These are phyloP conservation scores for Aspergillus piperis DNA, from an alignment of 2,329 filamentous ascomycete genomes.

Conservation along the genomic window DNA sequence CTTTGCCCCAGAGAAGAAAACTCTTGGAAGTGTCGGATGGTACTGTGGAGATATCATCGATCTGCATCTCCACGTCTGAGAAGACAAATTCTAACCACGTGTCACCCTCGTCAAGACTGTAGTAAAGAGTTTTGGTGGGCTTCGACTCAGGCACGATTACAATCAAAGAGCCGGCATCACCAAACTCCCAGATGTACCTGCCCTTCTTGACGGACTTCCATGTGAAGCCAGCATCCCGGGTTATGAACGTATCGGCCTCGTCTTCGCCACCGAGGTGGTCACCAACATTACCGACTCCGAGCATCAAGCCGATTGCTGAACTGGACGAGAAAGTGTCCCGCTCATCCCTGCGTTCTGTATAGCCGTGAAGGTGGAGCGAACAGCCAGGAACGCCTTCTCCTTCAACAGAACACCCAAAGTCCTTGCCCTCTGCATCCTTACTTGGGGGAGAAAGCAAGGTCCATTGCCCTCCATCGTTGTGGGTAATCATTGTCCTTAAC, in stretches of 20 bases:
- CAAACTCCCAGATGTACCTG: slow-evolving; percentile 88
- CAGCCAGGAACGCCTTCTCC: slow-evolving; percentile 64
- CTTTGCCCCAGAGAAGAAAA: slow-evolving; percentile 83
- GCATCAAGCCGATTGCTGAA: slow-evolving; percentile 85
- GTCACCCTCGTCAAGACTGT: slow-evolving; percentile 77
- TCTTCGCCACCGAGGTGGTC: slow-evolving; percentile 64
- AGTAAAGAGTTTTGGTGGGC: slow-evolving; percentile 69
- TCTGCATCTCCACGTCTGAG: slow-evolving; percentile 66
- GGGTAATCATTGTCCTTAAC: slow-evolving; percentile 87
- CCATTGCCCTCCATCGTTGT: slow-evolving; percentile 95
- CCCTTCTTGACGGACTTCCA: slow-evolving; percentile 89
- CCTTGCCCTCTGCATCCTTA: slow-evolving; percentile 69
- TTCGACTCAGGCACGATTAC: slow-evolving; percentile 76
- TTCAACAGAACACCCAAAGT: slow-evolving; percentile 65
- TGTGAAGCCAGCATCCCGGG: slow-evolving; percentile 81
- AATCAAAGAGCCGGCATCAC: slow-evolving; percentile 90
- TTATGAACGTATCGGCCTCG: slow-evolving; percentile 87
- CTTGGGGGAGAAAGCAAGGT: slow-evolving; percentile 70
- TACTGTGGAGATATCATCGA: slow-evolving; percentile 82
- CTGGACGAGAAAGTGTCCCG: slow-evolving; percentile 84
- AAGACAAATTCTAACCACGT: slow-evolving; percentile 79
- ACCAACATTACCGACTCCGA: slow-evolving; percentile 90
- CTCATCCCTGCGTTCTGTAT: slow-evolving; percentile 83
- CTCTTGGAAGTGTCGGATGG: slow-evolving; percentile 87
- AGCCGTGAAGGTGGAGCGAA: slow-evolving; percentile 89